Base-by-base conservation (phyloP, 257 asterid species). In the Nicotiana knightiana region DNA sequence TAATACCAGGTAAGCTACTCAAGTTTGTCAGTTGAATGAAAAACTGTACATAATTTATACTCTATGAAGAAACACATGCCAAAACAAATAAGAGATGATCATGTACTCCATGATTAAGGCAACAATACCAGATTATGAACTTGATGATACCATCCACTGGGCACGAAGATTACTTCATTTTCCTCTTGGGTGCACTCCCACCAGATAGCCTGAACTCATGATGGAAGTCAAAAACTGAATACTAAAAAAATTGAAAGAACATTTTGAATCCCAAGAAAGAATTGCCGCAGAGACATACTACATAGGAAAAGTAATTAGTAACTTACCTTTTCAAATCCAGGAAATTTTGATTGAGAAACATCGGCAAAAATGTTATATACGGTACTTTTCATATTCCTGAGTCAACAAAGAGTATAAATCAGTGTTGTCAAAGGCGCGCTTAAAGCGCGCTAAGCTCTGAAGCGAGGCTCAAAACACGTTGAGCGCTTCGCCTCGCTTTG, bases 131-230 rank as follows among this genome's bases (percentile, higher is more conserved):
- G 85, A 89, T 96, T 96, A 71, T 90, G 97, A 85, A 96, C 98
- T 96, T 96, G 99, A 87, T 96, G 99, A 84, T 91, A 96, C 99
- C 98, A 96, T 83, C 98, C 97, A 89, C 98, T 94, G 65, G 99
- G 98, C 48, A 96, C 99, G 46, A 96, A 96, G 82, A 96, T 96
- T 77, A 96, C 91, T 86, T 94, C 99, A 63, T 90, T 87, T 79
- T 35, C 84, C 84, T 92, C 97, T 85, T 96, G 99, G 87, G 89
- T 91, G 79, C 99, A 96, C 76, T 94, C 97, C 91, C 71, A 86
- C 99, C 99, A 96, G 75, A 89, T 77, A 33, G 99, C 93, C 97
- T 95, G 89, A 76, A 81, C 11, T 17, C n/a, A 30, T 35, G 24
- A 73, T 26, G 15, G 79, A 48, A 46, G 59, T 46, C 2, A 73